Evolutionary conservation across 2,329 filamentous ascomycete genomes (phyloP).

Genomic region (Aspergillus arachidicola): DNA sequence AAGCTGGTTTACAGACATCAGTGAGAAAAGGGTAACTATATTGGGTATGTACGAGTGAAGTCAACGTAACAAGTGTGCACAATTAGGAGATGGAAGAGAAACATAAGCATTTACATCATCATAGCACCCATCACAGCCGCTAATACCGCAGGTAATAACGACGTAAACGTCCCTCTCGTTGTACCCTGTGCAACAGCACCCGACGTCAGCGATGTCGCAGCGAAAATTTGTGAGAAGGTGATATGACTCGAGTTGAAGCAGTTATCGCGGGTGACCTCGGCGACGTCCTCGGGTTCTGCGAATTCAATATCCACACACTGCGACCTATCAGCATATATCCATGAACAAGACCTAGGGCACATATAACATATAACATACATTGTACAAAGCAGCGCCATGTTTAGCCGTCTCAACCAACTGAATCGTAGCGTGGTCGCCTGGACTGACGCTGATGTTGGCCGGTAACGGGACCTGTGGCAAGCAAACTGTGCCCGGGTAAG

Average conservation of each 20-base stretch:
- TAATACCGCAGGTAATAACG: conserved; percentile 31
- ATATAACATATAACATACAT: conserved; percentile 57
- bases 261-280: conserved; percentile 75
- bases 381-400: conserved; percentile 81
- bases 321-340: not conserved
- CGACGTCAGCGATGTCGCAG: conserved; percentile 31
- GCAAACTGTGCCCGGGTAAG: conserved; percentile 88
- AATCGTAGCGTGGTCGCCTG: conserved; percentile 88
- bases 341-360: not conserved
- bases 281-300: conserved; percentile 75
- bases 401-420: conserved; percentile 82
- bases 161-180: conserved; percentile 20
- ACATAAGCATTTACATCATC: conserved; percentile 18
- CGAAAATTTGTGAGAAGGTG: conserved; percentile 74
- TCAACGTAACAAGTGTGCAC: not conserved
- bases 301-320: conserved; percentile 96
- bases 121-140: conserved; percentile 22
- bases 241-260: conserved; percentile 86
- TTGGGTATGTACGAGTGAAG: conserved; percentile 23
- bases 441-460: conserved; percentile 66
- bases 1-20: not conserved
- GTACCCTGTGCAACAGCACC: conserved; percentile 23
- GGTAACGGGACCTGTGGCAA: conserved; percentile 87
- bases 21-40: conserved; percentile 2
- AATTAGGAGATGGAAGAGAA: not conserved